Percentiles rank a stretch among this genome's conserved stretches.
phyloP scores from a whole-genome alignment of 2,329 filamentous ascomycete genomes.

The Colletotrichum sp. region DNA sequence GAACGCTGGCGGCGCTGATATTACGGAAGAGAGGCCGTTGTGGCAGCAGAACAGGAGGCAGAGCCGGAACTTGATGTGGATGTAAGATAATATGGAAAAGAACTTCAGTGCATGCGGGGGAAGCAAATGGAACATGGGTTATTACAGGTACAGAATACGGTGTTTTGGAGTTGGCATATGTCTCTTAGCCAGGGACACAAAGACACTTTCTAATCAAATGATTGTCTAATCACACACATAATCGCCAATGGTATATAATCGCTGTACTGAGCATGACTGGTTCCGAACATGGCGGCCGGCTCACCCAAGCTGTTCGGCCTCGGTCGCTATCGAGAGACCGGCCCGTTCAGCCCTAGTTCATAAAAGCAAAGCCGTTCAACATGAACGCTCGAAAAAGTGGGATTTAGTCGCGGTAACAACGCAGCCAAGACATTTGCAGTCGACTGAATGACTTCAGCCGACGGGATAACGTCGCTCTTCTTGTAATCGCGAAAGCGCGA shows the following conservation, averaged over 20 bases:
- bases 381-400: background rate
- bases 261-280: background rate
- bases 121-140: background rate
- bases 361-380: accelerated
- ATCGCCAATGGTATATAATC: background rate
- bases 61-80: slow-evolving; percentile 53
- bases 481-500: background rate
- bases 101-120: background rate
- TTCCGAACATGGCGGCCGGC: accelerated
- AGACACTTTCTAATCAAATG: background rate
- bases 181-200: background rate
- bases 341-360: background rate
- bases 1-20: background rate
- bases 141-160: background rate
- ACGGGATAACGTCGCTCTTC: background rate
- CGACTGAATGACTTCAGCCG: background rate
- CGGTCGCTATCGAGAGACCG: background rate
- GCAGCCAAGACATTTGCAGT: background rate
- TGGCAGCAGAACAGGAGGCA: slow-evolving; percentile 61
- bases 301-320: background rate
- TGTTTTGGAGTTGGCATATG: background rate
- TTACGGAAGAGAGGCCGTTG: slow-evolving; percentile 42
- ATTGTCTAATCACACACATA: background rate
- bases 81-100: slow-evolving; percentile 31
- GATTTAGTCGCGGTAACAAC: background rate